Conservation (phyloP, 2,329 filamentous ascomycete species). For the Amauroascus verrucosus region DNA sequence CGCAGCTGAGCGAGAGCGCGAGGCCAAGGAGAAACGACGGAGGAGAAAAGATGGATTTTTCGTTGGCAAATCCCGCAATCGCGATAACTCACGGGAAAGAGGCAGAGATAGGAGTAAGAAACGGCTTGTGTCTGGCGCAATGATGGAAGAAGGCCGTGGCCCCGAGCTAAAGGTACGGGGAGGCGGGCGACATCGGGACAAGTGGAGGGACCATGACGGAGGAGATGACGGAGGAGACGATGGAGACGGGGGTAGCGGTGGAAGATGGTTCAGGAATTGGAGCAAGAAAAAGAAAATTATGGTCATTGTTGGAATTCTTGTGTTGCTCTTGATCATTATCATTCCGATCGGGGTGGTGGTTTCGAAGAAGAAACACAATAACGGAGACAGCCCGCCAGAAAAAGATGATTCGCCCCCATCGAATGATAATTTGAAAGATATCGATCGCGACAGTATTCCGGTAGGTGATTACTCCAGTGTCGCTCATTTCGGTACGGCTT, state of each 20-base stretch:
- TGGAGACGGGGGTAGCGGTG: slow-evolving; percentile 28
- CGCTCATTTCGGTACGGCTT: slow-evolving; percentile 6
- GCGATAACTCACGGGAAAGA: slow-evolving; percentile 15
- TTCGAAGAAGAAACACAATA: slow-evolving; percentile 51
- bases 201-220: slow-evolving; percentile 27
- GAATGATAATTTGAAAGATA: slow-evolving; percentile 43
- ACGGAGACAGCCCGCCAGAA: slow-evolving; percentile 17
- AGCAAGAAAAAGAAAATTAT: slow-evolving; percentile 39
- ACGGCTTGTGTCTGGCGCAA: slow-evolving; percentile 58
- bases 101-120: slow-evolving; percentile 35
- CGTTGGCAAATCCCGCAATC: slow-evolving; percentile 16
- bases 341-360: slow-evolving; percentile 58
- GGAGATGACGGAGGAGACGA: slow-evolving; percentile 16
- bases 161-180: slow-evolving; percentile 44
- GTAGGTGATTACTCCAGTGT: slow-evolving; percentile 22
- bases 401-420: slow-evolving; percentile 22
- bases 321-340: slow-evolving; percentile 54
- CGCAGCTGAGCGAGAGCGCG: slow-evolving; percentile 36
- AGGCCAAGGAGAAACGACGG: slow-evolving; percentile 30
- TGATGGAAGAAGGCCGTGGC: slow-evolving; percentile 55
- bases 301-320: slow-evolving; percentile 46
- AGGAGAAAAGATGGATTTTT: slow-evolving; percentile 16
- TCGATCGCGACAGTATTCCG: slow-evolving; percentile 51
- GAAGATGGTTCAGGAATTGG: slow-evolving; percentile 34
- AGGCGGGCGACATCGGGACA: slow-evolving; percentile 36